phyloP scores from a whole-genome alignment of 495 filamentous ascomycete genomes.

The Hypoxylon trugodes region DNA sequence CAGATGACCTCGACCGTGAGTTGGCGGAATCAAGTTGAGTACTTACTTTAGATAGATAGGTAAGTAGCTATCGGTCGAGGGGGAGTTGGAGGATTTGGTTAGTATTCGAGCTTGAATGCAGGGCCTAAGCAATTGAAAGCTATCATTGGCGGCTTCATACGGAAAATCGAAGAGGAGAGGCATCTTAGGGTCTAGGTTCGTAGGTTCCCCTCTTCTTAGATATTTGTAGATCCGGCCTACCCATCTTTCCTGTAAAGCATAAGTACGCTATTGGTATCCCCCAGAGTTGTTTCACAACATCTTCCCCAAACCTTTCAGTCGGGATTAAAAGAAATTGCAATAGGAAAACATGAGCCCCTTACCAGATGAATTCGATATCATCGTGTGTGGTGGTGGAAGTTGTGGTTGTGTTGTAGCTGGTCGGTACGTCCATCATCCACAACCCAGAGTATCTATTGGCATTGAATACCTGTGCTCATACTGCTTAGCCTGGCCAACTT shows the following conservation, averaged over 20 bases:
- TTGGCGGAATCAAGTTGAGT: slow-evolving; percentile 27
- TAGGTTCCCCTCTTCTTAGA: slow-evolving; percentile 31
- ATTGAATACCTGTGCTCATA: slow-evolving; percentile 3
- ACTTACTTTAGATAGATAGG: no score
- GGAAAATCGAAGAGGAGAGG: slow-evolving; percentile 8
- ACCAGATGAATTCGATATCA: slow-evolving; percentile 82
- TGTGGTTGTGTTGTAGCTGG: slow-evolving; percentile 81
- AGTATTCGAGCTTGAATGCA: slow-evolving; percentile 15
- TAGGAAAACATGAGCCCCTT: slow-evolving; percentile 51
- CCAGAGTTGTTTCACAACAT: slow-evolving; percentile 22
- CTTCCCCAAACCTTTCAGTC: slow-evolving; percentile 26
- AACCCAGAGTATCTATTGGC: background rate
- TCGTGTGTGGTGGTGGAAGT: slow-evolving; percentile 78
- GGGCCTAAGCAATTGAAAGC: background rate
- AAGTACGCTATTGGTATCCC: slow-evolving; percentile 30
- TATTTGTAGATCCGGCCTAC: slow-evolving; percentile 31
- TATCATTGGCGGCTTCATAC: slow-evolving; percentile 28
- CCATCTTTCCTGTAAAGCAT: slow-evolving; percentile 28
- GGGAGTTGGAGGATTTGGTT: slow-evolving; percentile 21
- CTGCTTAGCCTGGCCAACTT: slow-evolving; percentile 72
- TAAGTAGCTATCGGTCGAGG: slow-evolving; percentile 19
- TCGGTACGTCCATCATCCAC: slow-evolving; percentile 46
- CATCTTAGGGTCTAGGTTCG: slow-evolving; percentile 2
- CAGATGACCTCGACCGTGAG: slow-evolving; percentile 39
- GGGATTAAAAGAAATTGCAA: slow-evolving; percentile 26